Conservation (phyloP, 495 filamentous ascomycete species). For the Xylaria palmicola region DNA sequence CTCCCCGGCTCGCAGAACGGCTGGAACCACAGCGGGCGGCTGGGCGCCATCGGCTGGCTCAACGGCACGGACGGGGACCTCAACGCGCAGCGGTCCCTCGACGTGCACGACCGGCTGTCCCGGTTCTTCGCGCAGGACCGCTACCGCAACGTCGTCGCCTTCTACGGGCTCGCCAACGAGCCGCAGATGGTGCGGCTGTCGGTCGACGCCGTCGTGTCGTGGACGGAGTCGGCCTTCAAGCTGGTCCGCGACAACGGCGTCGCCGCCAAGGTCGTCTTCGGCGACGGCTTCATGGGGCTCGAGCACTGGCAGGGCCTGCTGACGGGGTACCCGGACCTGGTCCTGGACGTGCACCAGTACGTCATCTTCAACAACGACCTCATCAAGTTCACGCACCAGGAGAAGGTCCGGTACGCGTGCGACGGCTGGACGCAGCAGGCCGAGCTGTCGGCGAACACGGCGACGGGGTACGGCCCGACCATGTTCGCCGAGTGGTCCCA, state of each 20-base stretch:
- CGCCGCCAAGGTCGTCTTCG: conserved; percentile 62
- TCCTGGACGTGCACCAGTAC: conserved; percentile 94
- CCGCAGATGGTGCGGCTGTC: conserved; percentile 72
- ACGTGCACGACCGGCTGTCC: conserved; percentile 75
- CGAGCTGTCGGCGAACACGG: conserved; percentile 61
- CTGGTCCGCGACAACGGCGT: conserved; percentile 71
- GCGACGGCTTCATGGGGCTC: conserved; percentile 82
- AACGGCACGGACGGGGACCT: conserved; percentile 67
- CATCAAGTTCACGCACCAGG: conserved; percentile 69
- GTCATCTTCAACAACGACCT: conserved; percentile 81
- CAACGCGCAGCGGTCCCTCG: conserved; percentile 74
- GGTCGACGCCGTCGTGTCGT: conserved; percentile 59
- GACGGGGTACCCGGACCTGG: conserved; percentile 53
- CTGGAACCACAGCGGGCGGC: conserved; percentile 82
- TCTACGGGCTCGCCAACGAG: conserved; percentile 88
- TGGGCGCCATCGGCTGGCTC: conserved; percentile 72
- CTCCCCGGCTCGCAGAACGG: conserved; percentile 84
- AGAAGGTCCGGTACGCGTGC: conserved; percentile 83
- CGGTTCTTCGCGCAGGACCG: conserved; percentile 82
- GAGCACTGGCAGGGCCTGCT: conserved; percentile 74
- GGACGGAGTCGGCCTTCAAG: conserved; percentile 64
- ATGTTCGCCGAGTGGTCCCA: conserved; percentile 97
- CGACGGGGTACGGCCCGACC: conserved; percentile 91
- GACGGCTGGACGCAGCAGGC: conserved; percentile 81
- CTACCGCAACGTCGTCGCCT: conserved; percentile 78